Conservation (phyloP, 176 grass and related monocot genomes). For the Pharus latifolius region DNA sequence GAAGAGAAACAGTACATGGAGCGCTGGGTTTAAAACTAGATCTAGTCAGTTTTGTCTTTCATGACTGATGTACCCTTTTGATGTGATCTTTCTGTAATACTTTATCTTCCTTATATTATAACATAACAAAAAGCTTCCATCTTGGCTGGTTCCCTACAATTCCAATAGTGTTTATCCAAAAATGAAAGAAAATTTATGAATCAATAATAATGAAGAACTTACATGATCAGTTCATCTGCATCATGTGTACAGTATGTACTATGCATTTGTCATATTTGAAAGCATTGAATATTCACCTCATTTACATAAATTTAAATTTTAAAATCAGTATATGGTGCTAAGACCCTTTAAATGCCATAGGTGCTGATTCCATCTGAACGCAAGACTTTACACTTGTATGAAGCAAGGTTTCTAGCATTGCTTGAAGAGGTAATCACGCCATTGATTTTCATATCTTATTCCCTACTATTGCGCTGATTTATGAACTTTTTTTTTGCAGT, state of each 20-base stretch:
- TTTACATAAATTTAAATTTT: not conserved
- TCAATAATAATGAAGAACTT: not conserved
- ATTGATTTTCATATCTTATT: not conserved
- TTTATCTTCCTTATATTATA: too few species aligned
- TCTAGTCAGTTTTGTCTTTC: too few species aligned
- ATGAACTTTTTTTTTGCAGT: slow-evolving; percentile 7
- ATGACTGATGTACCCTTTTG: too few species aligned
- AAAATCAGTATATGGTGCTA: slow-evolving; percentile 3
- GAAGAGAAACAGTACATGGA: too few species aligned
- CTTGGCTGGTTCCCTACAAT: too few species aligned
- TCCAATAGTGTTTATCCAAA: too few species aligned
- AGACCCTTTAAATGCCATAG: slow-evolving; percentile 34
- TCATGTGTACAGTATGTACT: not conserved
- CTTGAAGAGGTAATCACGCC: slow-evolving; percentile 71
- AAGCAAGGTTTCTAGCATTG: slow-evolving; percentile 87
- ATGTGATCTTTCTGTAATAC: too few species aligned
- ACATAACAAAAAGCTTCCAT: too few species aligned
- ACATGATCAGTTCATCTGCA: not conserved
- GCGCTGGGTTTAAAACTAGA: too few species aligned
- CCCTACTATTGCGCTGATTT: not conserved
- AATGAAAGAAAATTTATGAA: too few species aligned
- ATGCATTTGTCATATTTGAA: not conserved
- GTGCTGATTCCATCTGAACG: slow-evolving; percentile 84
- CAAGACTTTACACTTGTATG: slow-evolving; percentile 92
- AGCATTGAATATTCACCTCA: not conserved